Base-by-base conservation (phyloP, 2,329 filamentous ascomycete genomes). In the Aureobasidium sp. region DNA sequence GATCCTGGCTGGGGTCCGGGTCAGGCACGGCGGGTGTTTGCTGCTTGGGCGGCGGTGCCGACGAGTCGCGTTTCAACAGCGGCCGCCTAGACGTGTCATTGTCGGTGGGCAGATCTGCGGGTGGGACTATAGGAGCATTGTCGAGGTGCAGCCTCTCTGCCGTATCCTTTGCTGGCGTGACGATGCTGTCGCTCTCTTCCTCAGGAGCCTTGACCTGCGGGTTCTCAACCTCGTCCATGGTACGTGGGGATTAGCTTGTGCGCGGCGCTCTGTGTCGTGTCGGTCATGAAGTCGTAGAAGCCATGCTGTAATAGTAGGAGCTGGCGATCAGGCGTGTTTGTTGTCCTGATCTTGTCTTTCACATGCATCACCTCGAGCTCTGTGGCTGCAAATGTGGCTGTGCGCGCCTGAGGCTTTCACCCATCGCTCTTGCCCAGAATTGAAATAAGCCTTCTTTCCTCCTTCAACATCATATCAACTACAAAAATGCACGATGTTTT, bases 31-130 rank as follows among this genome's bases (percentile, higher is more conserved):
- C 66, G 34, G 77, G 75, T 22, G 55, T 62, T 7, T 77, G 76
- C 64, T 77, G 76, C 37, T 75, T 72, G 29, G 78, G 77, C 17
- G 63, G 61, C 37, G 73, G 73, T 17, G 73, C 71, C 11, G 76
- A 78, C 53, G 67, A 70, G 34, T 76, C 76, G 65, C 77, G 73
- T 64, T 69, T 71, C 48, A 79, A 68, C 7, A 69, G 67, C 14
- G 76, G 78, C 36, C 77, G 74, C 29, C 44, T 44, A 34, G 60
- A 51, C 11, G 36, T 37, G 63, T 36, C 34, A 36, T 36, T 39
- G 17, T 15, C 27, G 49, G 29, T 51, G 4, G 55, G 36, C 39
- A 22, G 25, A 8, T 27, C 45, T 44, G 48, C 20, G 1, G 66
- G 59, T 36, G 71, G 70, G 12, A 72, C 63, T 1, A 56, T 12